Percentiles rank a stretch among this genome's conserved stretches.
These are phyloP conservation scores for Cercospora nicotianae DNA, from an alignment of 2,329 filamentous ascomycete genomes.

Conservation along the genomic window DNA sequence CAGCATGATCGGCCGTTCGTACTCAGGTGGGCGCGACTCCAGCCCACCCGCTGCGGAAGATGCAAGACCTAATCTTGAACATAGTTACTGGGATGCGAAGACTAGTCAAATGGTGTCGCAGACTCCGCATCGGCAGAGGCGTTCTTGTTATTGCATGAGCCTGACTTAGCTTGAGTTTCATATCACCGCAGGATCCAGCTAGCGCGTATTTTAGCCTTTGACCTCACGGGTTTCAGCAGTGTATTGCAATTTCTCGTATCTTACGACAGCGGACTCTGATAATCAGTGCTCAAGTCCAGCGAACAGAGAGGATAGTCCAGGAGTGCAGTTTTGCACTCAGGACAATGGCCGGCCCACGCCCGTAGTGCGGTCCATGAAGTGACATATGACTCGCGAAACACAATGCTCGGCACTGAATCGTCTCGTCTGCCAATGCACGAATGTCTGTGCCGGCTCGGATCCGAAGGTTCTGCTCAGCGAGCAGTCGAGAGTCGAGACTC, in stretches of 20 bases:
- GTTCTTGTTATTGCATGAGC: slow-evolving; percentile 8
- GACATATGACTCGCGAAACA: background rate
- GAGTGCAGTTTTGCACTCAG: background rate
- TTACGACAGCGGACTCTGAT: background rate
- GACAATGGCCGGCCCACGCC: background rate
- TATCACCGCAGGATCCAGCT: background rate
- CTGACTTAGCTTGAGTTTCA: slow-evolving; percentile 11
- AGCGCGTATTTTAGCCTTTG: slow-evolving; percentile 1
- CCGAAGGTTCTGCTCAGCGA: background rate
- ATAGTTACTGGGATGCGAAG: background rate
- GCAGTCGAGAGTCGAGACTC: background rate
- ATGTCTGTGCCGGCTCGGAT: background rate
- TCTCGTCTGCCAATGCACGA: background rate
- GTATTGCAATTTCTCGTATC: background rate
- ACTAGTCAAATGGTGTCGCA: background rate
- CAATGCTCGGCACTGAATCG: background rate
- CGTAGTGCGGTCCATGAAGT: background rate
- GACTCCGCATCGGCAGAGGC: background rate
- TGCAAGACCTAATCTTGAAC: background rate
- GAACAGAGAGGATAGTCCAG: background rate
- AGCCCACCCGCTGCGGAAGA: background rate
- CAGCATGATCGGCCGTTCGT: background rate
- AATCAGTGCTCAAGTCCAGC: background rate
- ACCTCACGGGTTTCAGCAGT: background rate
- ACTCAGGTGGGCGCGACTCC: background rate